These are phyloP conservation scores for Quercus gilva DNA, from an alignment of 306 rosid species.

Conservation along the genomic window DNA sequence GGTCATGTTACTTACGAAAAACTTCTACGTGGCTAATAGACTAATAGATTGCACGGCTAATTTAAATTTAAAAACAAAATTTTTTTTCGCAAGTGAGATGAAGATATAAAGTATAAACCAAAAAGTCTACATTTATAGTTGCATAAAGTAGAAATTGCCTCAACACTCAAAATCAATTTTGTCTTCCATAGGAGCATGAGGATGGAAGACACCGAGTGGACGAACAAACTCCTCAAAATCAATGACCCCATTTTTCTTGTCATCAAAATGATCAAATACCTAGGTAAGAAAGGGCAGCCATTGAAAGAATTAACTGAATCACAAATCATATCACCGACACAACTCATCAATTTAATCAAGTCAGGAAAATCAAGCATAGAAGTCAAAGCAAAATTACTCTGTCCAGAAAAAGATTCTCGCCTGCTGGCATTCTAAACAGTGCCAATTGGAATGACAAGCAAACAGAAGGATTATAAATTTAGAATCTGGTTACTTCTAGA, in stretches of 20 bases:
- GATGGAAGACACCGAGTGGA: constrained; percentile 67
- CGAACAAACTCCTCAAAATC: constrained; percentile 74
- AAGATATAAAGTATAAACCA: too few relatives aligned
- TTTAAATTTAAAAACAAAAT: too few relatives aligned
- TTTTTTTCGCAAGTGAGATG: too few relatives aligned
- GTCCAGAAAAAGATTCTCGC: constrained; percentile 66
- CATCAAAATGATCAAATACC: constrained; percentile 72
- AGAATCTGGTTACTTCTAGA: constrained; percentile 7
- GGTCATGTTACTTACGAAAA: fast-evolving
- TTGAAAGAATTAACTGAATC: not conserved
- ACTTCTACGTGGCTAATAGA: too few relatives aligned
- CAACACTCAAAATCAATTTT: constrained; percentile 61
- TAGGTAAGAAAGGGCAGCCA: constrained; percentile 8
- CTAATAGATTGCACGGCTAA: too few relatives aligned
- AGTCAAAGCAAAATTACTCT: constrained; percentile 37
- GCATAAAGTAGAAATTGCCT: constrained; percentile 8
- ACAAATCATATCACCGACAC: not conserved
- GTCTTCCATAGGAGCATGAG: constrained; percentile 43
- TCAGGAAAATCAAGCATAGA: not conserved
- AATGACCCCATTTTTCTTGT: constrained; percentile 56
- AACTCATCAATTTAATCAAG: not conserved
- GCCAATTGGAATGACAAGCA: constrained; percentile 45
- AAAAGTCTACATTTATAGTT: not conserved
- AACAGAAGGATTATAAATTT: constrained; percentile 1
- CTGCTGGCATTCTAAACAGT: constrained; percentile 32